Conservation (phyloP, 1,284 basidiomycete genomes). For the Inonotus hispidus region DNA sequence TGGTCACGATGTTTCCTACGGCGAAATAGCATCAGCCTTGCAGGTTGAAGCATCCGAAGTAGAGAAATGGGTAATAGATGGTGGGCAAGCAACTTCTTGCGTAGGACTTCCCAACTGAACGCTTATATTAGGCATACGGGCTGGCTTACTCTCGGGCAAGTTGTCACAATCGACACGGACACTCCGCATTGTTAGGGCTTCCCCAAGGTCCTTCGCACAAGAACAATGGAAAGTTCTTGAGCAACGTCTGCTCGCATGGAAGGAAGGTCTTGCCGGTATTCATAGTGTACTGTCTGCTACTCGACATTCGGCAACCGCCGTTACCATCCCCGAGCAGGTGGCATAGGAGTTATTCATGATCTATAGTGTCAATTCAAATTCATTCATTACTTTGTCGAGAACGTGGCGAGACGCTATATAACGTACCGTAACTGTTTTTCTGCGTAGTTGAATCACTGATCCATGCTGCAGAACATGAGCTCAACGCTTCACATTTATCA, state of each 20-base stretch:
- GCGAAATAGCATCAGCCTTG: conserved; percentile 64
- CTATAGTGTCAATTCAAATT: too few relatives aligned
- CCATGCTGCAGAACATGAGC: too few relatives aligned
- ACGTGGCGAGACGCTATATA: too few relatives aligned
- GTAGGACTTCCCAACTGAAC: background rate
- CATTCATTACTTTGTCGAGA: too few relatives aligned
- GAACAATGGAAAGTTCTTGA: conserved; percentile 83
- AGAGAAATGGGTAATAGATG: conserved; percentile 91
- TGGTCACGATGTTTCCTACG: conserved; percentile 73
- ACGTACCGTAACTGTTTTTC: too few relatives aligned
- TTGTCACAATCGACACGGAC: conserved; percentile 79
- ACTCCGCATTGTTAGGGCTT: conserved; percentile 73
- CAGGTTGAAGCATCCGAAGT: conserved; percentile 67
- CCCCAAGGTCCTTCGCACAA: conserved; percentile 71
- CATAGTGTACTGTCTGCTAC: conserved; percentile 63
- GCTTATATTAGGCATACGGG: conserved; percentile 66
- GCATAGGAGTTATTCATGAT: background rate
- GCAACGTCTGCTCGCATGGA: conserved; percentile 77
- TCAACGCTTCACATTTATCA: background rate
- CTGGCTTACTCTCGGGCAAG: conserved; percentile 77
- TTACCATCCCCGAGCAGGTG: conserved; percentile 18
- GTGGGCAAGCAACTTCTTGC: conserved; percentile 36
- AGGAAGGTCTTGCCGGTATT: conserved; percentile 61
- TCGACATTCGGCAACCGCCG: conserved; percentile 39
- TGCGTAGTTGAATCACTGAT: too few relatives aligned